Evolutionary conservation across 148 eudicot genomes (phyloP).

Genomic region (Vaccinium myrtillus): DNA sequence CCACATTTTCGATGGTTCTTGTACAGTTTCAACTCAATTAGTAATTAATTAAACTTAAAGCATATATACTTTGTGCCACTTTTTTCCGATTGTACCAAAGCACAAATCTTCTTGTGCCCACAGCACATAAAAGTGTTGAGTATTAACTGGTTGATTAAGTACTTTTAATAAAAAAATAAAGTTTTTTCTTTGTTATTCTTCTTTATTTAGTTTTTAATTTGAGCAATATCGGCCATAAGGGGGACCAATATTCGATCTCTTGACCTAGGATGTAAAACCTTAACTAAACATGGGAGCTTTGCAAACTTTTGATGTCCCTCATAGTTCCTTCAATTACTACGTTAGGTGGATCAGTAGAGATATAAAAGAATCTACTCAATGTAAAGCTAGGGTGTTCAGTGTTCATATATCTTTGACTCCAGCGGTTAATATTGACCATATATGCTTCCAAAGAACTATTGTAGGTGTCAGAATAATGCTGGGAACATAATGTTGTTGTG

Average conservation of each 20-base stretch:
- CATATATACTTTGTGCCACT: slow-evolving; percentile 10
- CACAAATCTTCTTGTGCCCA: slow-evolving; percentile 3
- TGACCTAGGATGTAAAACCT: background rate
- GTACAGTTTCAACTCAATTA: background rate
- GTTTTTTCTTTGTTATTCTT: slow-evolving; percentile 3
- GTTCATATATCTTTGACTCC: too few relatives aligned
- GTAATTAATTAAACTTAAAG: background rate
- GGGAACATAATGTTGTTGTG: too few relatives aligned
- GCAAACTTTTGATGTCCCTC: background rate
- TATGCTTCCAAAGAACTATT: too few relatives aligned
- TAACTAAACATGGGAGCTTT: background rate
- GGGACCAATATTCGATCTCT: slow-evolving; percentile 10
- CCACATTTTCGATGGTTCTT: slow-evolving; percentile 15
- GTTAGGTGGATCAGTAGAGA: too few relatives aligned
- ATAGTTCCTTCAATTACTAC: too few relatives aligned
- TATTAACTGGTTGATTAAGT: background rate
- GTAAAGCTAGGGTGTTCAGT: too few relatives aligned
- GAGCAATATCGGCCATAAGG: background rate
- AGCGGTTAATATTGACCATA: too few relatives aligned
- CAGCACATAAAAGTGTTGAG: background rate
- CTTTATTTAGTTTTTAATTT: background rate
- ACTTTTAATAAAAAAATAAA: background rate
- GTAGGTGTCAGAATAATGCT: too few relatives aligned
- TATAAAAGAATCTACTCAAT: too few relatives aligned
- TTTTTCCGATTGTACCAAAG: background rate